Evolutionary conservation across 345 rosid genomes (phyloP), one percentile per base, ranked within the genome.

Genomic region (Euphorbia pulcherrima): DNA sequence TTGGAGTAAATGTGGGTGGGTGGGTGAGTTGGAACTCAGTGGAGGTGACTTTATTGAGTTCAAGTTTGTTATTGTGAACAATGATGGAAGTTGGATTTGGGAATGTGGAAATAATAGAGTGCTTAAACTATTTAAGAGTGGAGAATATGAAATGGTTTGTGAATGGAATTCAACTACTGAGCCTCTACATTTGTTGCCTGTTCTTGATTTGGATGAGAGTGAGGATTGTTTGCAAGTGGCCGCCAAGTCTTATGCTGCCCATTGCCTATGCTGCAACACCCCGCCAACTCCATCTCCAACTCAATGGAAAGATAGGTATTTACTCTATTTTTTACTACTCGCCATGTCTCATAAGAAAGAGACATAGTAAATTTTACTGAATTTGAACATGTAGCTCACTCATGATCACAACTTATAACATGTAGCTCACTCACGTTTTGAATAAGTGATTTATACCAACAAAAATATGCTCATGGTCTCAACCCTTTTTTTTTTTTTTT

Each of bases 1-100:
- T 63, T 94, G 99, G 99, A 86, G 87, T 6, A 83, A 86, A 82
- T 75, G 56, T 5, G 99, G 97, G 65, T 94, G 99, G 99, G 86
- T 85, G 20, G 83, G 86, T 68, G 81, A 84, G 41, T 74, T 91
- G 75, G 83, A 85, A 74, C 67, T 89, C 62, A 74, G 60, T 56
- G 95, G 84, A 70, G 85, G 81, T 6, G 79, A 84, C 41, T 66
- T 76, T 60, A 61, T 88, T 27, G 95, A 91, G 80, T 94, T 47
- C 75, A 91, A 94, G 77, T 94, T 85, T 74, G 79, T 83, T 53
- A 65, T 87, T 64, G 79, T 77, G 33, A 39, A 75, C 60, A 81
- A 68, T 10, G 92, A 87, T 62, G 85, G 87, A 62, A 82, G 69
- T 21, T 48, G 83, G 60, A 57, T 60, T 6, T 94, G 99, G 99